A percentile compares a stretch with the other conserved stretches of the same genome.
Evolutionary conservation across 73 alveolate genomes (phyloP).

Genomic region (Urostyla sp.): DNA sequence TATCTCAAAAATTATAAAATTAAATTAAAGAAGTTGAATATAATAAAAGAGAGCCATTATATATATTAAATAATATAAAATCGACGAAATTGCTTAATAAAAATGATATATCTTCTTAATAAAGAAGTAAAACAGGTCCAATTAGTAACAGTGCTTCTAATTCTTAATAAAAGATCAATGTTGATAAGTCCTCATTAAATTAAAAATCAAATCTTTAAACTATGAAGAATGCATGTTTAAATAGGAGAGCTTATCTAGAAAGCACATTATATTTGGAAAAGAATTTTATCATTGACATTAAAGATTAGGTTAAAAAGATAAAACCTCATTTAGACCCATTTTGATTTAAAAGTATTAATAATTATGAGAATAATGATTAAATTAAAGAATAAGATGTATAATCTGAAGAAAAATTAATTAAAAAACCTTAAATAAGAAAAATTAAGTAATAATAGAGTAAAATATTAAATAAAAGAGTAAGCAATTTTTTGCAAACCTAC

Average conservation of each 20-base stretch:
- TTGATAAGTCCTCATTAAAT: neutral
- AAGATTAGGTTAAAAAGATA: neutral
- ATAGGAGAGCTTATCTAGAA: conserved; percentile 32
- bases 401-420: neutral
- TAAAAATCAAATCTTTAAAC: conserved; percentile 15
- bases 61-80: too few species aligned
- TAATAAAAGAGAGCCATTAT: neutral
- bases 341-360: neutral
- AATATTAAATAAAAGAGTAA: neutral
- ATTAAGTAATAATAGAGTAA: neutral
- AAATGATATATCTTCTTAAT: neutral
- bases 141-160: neutral
- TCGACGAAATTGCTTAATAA: neutral
- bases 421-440: neutral
- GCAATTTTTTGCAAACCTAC: neutral
- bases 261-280: conserved; percentile 22
- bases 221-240: conserved; percentile 17
- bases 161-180: neutral
- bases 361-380: neutral
- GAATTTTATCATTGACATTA: neutral
- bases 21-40: conserved; percentile 1
- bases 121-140: neutral
- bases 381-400: neutral
- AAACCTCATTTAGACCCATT: conserved; percentile 26
- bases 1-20: conserved; percentile 1